These are phyloP conservation scores for Pichia sp. DNA, from an alignment of 1,139 yeast genomes.

Conservation along the genomic window DNA sequence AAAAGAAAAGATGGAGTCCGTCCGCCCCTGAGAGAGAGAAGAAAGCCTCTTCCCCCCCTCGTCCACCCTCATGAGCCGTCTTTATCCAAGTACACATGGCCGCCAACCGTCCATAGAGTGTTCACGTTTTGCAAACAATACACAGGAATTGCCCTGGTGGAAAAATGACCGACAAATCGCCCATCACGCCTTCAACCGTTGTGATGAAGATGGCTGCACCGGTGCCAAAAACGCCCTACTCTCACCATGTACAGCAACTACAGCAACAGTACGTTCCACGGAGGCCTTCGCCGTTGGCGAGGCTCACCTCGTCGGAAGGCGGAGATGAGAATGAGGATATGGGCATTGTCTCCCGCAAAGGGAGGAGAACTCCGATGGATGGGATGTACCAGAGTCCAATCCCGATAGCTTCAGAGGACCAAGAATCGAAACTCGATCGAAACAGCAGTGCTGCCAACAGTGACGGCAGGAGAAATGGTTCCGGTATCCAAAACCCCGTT, in stretches of 20 bases:
- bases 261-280: conserved; percentile 11
- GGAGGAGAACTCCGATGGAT: background rate
- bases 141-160: background rate
- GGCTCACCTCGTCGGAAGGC: background rate
- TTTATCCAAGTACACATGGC: too few species aligned
- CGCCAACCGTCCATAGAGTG: too few species aligned
- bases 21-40: background rate
- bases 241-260: conserved; percentile 1
- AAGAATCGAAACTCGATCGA: background rate
- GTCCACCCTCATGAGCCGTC: too few species aligned
- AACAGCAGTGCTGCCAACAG: background rate
- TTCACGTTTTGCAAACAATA: background rate
- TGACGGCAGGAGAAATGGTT: too few species aligned
- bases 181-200: background rate
- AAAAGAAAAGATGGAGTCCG: too few species aligned
- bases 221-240: background rate
- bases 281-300: conserved; percentile 12
- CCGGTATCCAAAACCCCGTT: background rate
- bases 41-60: background rate
- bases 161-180: background rate
- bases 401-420: too few species aligned
- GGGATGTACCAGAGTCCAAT: too few species aligned
- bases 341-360: background rate
- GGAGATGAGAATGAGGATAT: background rate
- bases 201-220: background rate